phyloP scores from a whole-genome alignment of 1,284 basidiomycete species.

The Prillingera fragicola region DNA sequence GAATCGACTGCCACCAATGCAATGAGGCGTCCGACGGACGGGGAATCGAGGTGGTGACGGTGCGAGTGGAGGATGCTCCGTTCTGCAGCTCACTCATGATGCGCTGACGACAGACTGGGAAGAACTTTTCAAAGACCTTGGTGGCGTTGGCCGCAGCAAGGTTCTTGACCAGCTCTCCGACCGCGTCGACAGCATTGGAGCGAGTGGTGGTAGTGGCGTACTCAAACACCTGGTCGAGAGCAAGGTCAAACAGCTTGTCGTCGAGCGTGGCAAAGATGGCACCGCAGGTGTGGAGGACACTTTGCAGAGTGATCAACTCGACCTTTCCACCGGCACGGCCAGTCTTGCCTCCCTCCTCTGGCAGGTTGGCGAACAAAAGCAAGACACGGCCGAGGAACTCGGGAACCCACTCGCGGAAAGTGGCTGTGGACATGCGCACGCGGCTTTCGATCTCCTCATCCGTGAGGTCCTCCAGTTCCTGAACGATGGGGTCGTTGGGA shows the following conservation, averaged over 20 bases:
- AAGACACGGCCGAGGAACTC: constrained; percentile 82
- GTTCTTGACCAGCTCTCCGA: constrained; percentile 82
- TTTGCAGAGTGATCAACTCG: constrained; percentile 38
- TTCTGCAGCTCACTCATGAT: constrained; percentile 81
- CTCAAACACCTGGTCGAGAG: constrained; percentile 76
- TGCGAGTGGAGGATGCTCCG: constrained; percentile 86
- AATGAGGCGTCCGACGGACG: constrained; percentile 84
- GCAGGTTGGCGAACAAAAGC: constrained; percentile 83
- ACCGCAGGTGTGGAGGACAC: constrained; percentile 42
- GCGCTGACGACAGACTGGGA: constrained; percentile 72
- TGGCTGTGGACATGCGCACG: constrained; percentile 39
- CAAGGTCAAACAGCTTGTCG: constrained; percentile 77
- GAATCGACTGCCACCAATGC: constrained; percentile 65
- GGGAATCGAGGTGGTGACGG: constrained; percentile 76
- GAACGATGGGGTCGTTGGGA: constrained; percentile 35
- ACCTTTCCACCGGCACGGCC: constrained; percentile 48
- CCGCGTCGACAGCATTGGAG: constrained; percentile 81
- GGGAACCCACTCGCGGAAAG: constrained; percentile 69
- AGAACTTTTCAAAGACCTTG: constrained; percentile 71
- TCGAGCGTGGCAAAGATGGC: constrained; percentile 83
- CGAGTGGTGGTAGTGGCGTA: constrained; percentile 74
- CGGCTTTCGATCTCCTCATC: constrained; percentile 38
- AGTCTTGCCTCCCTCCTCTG: constrained; percentile 60
- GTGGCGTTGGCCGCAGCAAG: constrained; percentile 74
- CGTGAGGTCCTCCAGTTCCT: constrained; percentile 35